A percentile compares a stretch with the other conserved stretches of the same genome.
phyloP scores from a whole-genome alignment of 768 basidiomycete species.

The Kwoniella europaea region DNA sequence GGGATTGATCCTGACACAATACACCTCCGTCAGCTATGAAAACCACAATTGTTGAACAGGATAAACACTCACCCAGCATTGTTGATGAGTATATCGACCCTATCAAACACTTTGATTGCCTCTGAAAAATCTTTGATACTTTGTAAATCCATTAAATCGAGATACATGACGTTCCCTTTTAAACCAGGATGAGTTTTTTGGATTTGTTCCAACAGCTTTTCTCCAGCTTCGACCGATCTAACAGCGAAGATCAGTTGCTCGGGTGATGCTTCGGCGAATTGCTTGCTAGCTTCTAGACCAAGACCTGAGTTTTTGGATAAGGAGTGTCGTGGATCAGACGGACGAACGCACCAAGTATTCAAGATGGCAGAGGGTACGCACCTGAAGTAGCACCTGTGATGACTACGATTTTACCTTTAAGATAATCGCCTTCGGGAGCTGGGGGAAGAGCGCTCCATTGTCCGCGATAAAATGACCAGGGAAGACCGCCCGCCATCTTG shows the following conservation, averaged over 20 bases:
- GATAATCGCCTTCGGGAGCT: slow-evolving; percentile 17
- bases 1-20: slow-evolving; percentile 21
- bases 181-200: slow-evolving; percentile 11
- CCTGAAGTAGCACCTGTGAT: slow-evolving; percentile 26
- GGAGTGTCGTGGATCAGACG: background rate
- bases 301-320: background rate
- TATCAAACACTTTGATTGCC: slow-evolving; percentile 1
- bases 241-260: slow-evolving; percentile 29
- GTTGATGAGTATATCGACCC: slow-evolving; percentile 32
- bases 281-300: slow-evolving; percentile 27
- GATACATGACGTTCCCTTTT: slow-evolving; percentile 15
- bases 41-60: background rate
- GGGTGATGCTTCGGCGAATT: slow-evolving; percentile 18
- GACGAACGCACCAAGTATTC: background rate
- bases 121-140: slow-evolving; percentile 23
- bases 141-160: slow-evolving; percentile 21
- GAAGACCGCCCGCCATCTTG: background rate
- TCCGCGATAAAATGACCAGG: slow-evolving; percentile 15
- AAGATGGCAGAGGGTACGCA: background rate
- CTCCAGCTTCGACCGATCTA: slow-evolving; percentile 11
- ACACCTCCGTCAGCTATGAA: background rate
- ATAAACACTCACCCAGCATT: slow-evolving; percentile 30
- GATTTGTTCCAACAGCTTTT: slow-evolving; percentile 9
- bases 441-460: slow-evolving; percentile 17
- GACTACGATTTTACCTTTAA: slow-evolving; percentile 19